Conservation (phyloP, 2,329 filamentous ascomycete species). For the Mollisiaceae sp. region DNA sequence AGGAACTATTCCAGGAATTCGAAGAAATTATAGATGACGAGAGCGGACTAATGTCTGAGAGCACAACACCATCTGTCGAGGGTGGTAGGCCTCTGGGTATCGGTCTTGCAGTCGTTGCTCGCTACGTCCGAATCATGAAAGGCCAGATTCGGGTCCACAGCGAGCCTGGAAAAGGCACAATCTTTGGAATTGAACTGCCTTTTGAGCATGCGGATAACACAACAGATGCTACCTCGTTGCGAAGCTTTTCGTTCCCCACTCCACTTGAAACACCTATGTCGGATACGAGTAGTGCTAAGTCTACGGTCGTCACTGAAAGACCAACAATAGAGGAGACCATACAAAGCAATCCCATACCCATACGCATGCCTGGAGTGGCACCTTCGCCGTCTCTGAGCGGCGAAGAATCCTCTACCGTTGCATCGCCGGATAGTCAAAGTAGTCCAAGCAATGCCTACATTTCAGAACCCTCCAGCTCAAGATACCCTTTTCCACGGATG, state of each 20-base stretch:
- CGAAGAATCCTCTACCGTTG: background rate
- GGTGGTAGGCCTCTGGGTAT: conserved; percentile 22
- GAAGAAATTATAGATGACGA: conserved; percentile 35
- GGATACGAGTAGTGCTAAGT: background rate
- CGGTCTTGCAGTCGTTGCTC: conserved; percentile 33
- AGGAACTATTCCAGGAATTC: conserved; percentile 36
- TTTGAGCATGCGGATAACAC: conserved; percentile 26
- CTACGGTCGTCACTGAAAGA: background rate
- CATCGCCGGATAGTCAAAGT: background rate
- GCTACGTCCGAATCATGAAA: conserved; percentile 34
- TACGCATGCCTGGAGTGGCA: background rate
- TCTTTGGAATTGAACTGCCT: conserved; percentile 34
- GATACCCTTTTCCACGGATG: conserved; percentile 4
- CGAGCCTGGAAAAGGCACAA: conserved; percentile 36
- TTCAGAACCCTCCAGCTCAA: background rate
- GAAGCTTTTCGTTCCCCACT: conserved; percentile 11
- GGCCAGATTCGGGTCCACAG: conserved; percentile 35
- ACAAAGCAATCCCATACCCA: background rate
- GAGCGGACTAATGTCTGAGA: conserved; percentile 6
- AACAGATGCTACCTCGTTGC: conserved; percentile 1
- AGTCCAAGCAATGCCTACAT: background rate
- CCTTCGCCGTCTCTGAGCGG: background rate
- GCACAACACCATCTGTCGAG: conserved; percentile 14
- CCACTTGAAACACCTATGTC: background rate
- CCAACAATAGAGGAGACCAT: background rate